These are phyloP conservation scores for Eucalyptus brandiana DNA, from an alignment of 345 rosid genomes.

Conservation along the genomic window DNA sequence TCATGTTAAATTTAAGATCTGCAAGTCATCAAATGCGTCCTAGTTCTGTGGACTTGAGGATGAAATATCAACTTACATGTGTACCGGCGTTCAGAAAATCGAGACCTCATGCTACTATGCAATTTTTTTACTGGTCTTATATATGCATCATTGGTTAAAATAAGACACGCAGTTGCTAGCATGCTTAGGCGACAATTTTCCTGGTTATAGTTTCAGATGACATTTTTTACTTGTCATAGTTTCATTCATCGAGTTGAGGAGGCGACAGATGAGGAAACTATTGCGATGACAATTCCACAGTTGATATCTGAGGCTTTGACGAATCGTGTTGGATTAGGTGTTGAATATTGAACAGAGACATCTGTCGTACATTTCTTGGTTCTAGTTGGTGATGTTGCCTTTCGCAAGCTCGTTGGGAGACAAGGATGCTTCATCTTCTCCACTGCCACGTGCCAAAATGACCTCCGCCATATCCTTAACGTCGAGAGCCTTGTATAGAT, in stretches of 20 bases:
- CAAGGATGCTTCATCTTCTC: conserved; percentile 11
- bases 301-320: neutral
- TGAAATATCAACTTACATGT: neutral
- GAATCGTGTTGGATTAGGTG: neutral
- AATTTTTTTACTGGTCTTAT: neutral
- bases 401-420: neutral
- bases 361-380: neutral
- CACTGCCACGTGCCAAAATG: neutral
- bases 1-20: neutral
- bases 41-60: neutral
- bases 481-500: neutral
- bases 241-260: neutral
- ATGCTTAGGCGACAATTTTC: neutral
- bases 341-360: neutral
- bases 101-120: neutral
- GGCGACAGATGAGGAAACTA: neutral
- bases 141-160: neutral
- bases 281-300: neutral
- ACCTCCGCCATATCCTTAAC: neutral
- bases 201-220: neutral
- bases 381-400: neutral
- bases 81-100: neutral
- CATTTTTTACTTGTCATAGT: neutral
- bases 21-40: neutral
- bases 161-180: neutral